These are phyloP conservation scores for Camillea tinctor DNA, from an alignment of 2,329 filamentous ascomycete genomes.

Conservation along the genomic window DNA sequence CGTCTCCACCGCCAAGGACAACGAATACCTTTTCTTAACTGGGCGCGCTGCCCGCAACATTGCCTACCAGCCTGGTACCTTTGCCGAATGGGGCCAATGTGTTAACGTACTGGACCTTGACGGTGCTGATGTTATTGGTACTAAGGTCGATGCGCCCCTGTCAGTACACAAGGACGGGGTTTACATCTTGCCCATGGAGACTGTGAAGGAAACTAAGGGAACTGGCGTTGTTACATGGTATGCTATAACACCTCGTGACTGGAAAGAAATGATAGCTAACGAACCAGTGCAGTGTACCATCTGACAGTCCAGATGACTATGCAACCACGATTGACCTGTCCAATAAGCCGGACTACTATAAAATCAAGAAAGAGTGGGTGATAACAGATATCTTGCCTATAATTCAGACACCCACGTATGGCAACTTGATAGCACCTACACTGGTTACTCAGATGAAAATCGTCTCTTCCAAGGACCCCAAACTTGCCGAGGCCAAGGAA, in stretches of 20 bases:
- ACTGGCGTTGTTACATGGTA: constrained; percentile 86
- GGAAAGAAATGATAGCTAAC: not conserved
- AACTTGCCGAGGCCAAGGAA: constrained; percentile 91
- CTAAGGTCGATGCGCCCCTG: constrained; percentile 85
- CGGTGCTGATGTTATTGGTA: constrained; percentile 81
- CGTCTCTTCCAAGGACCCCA: constrained; percentile 90
- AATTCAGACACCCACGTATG: constrained; percentile 80
- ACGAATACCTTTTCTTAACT: constrained; percentile 81
- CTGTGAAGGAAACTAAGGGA: constrained; percentile 87
- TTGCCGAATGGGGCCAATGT: constrained; percentile 51
- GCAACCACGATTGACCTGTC: constrained; percentile 82
- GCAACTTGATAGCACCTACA: constrained; percentile 74
- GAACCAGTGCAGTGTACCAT: constrained; percentile 68
- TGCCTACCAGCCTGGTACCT: constrained; percentile 81
- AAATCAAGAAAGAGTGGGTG: constrained; percentile 95
- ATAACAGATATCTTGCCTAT: constrained; percentile 86
- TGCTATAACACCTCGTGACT: not conserved
- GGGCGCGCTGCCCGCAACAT: constrained; percentile 91
- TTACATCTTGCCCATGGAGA: constrained; percentile 91
- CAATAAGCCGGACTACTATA: constrained; percentile 96
- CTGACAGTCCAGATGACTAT: constrained; percentile 93
- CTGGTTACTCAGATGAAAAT: constrained; percentile 95
- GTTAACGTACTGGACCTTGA: constrained; percentile 72
- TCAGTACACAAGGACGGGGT: constrained; percentile 82
- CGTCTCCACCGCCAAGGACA: constrained; percentile 61